phyloP scores from a whole-genome alignment of 495 filamentous ascomycete species.

The Glarea lozoyensis region DNA sequence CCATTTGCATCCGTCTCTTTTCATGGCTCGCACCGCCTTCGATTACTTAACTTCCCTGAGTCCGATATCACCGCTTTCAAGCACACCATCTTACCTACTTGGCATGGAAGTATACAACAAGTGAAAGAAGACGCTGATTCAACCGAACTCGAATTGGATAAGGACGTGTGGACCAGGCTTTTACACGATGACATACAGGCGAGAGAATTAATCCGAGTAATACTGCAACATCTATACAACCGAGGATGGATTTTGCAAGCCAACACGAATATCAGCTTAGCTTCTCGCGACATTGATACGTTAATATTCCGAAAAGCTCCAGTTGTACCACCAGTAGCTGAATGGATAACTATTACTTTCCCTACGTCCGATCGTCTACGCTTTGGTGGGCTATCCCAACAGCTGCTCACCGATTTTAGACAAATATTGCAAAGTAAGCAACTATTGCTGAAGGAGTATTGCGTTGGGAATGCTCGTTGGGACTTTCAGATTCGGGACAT shows the following conservation, averaged over 20 bases:
- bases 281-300: slow-evolving; percentile 11
- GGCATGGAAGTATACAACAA: slow-evolving; percentile 9
- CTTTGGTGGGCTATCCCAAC: slow-evolving; percentile 7
- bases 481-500: slow-evolving; percentile 16
- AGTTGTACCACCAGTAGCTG: slow-evolving; percentile 2
- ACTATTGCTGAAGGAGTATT: slow-evolving; percentile 9
- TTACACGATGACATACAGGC: slow-evolving; percentile 6
- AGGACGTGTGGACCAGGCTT: slow-evolving; percentile 10
- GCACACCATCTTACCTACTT: neutral
- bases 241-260: slow-evolving; percentile 16
- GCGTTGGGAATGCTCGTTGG: slow-evolving; percentile 12
- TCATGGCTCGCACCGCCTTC: slow-evolving; percentile 9
- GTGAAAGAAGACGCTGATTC: slow-evolving; percentile 7
- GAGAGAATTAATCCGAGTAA: slow-evolving; percentile 6
- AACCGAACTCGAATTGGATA: slow-evolving; percentile 12
- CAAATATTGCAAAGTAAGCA: slow-evolving; percentile 1
- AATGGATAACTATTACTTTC: slow-evolving; percentile 17
- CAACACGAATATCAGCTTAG: slow-evolving; percentile 10
- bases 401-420: slow-evolving; percentile 3
- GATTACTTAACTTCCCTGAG: slow-evolving; percentile 11
- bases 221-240: slow-evolving; percentile 14
- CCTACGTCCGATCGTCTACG: slow-evolving; percentile 9
- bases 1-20: slow-evolving; percentile 17
- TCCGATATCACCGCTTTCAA: slow-evolving; percentile 6
- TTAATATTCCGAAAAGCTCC: slow-evolving; percentile 14